phyloP scores from a whole-genome alignment of 441 rosid species.

The Macaranga tanarius region DNA sequence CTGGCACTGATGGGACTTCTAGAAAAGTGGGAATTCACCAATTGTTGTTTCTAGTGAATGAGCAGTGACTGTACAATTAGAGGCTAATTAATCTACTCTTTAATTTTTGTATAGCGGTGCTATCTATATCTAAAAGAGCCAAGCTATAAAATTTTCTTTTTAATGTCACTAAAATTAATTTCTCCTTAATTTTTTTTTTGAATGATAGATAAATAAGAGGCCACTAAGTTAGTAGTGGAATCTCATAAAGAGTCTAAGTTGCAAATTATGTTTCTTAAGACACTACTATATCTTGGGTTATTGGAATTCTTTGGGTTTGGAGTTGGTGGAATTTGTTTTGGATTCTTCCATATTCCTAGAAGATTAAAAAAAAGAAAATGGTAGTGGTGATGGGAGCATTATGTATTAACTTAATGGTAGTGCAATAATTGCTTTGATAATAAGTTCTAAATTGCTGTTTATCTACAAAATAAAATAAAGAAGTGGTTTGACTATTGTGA shows the following conservation, averaged over 20 bases:
- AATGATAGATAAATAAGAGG: background rate
- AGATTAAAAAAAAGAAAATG: background rate
- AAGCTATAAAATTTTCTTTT: background rate
- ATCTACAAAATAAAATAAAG: background rate
- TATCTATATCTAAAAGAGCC: background rate
- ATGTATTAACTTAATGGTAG: background rate
- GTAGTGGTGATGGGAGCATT: background rate
- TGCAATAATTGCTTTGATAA: background rate
- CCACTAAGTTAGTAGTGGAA: background rate
- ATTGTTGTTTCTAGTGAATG: background rate
- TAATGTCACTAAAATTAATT: no score
- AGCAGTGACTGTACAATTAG: background rate
- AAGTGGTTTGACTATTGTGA: background rate
- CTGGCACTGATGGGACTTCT: constrained; percentile 23
- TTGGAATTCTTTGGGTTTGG: background rate
- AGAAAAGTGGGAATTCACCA: background rate
- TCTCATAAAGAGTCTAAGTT: background rate
- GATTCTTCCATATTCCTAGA: no score
- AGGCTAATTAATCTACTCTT: background rate
- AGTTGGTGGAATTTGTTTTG: constrained; percentile 7
- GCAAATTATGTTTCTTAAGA: background rate
- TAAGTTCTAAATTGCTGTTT: background rate
- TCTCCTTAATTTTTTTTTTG: background rate
- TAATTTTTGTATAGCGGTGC: background rate
- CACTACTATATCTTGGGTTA: background rate